Percentiles rank a stretch among this genome's conserved stretches.
phyloP scores from a whole-genome alignment of 352 stramenopile genomes.

The Thalassiosira allenii region DNA sequence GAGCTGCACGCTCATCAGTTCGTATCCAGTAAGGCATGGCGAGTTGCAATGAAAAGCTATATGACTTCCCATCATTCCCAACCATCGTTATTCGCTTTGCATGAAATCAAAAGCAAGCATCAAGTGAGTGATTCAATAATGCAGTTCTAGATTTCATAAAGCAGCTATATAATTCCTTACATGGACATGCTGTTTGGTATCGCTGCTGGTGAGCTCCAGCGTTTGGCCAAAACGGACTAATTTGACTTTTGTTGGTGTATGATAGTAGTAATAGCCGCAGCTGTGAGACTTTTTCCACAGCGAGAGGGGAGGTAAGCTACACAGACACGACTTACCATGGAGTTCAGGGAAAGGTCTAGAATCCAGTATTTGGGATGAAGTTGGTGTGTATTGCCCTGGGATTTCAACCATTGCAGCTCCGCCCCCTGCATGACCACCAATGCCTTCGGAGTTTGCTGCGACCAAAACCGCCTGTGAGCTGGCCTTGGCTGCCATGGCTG shows the following conservation, averaged over 20 bases:
- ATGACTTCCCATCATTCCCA: conserved; percentile 82
- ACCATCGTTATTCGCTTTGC: conserved; percentile 83
- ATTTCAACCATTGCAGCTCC: conserved; percentile 84
- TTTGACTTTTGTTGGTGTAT: no score
- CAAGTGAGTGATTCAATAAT: no score
- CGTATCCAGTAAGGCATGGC: conserved; percentile 84
- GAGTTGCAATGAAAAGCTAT: conserved; percentile 85
- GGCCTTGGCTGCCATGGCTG: conserved; percentile 69
- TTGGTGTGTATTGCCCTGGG: conserved; percentile 85
- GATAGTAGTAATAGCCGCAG: no score
- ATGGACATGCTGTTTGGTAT: conserved; percentile 69
- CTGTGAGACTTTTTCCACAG: no score
- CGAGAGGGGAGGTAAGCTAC: no score
- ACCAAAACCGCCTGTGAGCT: conserved; percentile 66
- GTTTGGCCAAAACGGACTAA: conserved; percentile 82
- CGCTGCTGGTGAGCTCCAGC: conserved; percentile 61
- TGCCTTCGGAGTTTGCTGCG: conserved; percentile 72
- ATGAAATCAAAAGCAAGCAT: no score
- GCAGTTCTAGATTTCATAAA: no score
- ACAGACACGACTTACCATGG: no score
- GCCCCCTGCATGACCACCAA: conserved; percentile 79
- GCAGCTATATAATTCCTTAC: no score
- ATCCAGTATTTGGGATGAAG: conserved; percentile 68
- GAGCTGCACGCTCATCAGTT: conserved; percentile 80
- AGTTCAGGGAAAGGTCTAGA: conserved; percentile 82